These are phyloP conservation scores for Pachysolen tannophilus DNA, from an alignment of 805 yeast genomes.

Conservation along the genomic window DNA sequence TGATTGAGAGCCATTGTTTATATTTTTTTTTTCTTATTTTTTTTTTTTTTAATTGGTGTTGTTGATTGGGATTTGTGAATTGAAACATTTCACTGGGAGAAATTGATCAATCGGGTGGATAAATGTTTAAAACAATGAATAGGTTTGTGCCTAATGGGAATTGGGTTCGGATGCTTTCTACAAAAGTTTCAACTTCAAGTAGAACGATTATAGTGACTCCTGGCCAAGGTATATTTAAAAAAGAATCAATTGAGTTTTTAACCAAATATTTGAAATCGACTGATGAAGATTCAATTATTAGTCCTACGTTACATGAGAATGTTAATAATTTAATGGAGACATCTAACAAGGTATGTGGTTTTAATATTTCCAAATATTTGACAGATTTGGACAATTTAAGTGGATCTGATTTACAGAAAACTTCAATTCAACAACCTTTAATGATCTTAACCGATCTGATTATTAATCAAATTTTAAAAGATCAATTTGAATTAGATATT, in stretches of 20 bases:
- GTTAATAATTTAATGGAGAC: conserved; percentile 10
- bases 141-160: too few species aligned
- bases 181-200: not conserved
- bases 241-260: not conserved
- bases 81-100: too few species aligned
- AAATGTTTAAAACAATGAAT: too few species aligned
- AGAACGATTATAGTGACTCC: conserved; percentile 3
- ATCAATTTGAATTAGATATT: conserved; percentile 15
- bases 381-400: conserved; percentile 9
- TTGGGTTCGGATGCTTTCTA: too few species aligned
- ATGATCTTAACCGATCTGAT: conserved; percentile 20
- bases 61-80: too few species aligned
- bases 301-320: too few species aligned
- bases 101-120: too few species aligned
- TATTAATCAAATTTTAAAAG: conserved; percentile 12
- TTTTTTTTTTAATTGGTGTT: too few species aligned
- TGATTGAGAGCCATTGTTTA: too few species aligned
- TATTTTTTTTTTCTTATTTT: too few species aligned
- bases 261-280: conserved; percentile 3
- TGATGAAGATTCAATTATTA: too few species aligned
- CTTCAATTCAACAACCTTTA: conserved; percentile 25
- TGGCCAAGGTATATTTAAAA: conserved; percentile 7
- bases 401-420: conserved; percentile 12
- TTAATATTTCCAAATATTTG: conserved; percentile 14
- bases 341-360: conserved; percentile 14